Evolutionary conservation across 108 stramenopile genomes (phyloP), one percentile per base, ranked within the genome.

Genomic region (Skeletonema marinoi): DNA sequence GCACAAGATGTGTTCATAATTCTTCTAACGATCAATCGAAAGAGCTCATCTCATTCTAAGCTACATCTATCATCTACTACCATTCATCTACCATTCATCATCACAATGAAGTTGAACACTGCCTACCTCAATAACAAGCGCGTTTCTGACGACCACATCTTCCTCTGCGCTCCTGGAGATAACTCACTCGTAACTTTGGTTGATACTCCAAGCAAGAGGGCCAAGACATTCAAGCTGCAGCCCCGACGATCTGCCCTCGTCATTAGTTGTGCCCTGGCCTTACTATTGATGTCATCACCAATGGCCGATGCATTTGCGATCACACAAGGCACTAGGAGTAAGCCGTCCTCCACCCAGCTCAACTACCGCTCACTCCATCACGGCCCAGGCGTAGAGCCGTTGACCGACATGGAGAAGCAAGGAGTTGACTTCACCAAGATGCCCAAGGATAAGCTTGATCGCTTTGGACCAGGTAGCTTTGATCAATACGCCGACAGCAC

Each of bases 191-290:
- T 25, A 7, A 25, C 19, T 2, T n/a, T 5, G 44, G 54, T 29
- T 2, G 21, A 25, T 56, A 21, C 54, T 56, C 54, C 21, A 10
- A 56, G 16, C 25, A 56, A 56, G 7, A 56, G 25, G 29, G 25
- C 54, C 54, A 56, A 56, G 3, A 56, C 21, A 6, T 56, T 56
- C 54, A 21, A 25, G 54, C 54, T 56, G 6, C n/a, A 51, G 54
- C 25, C 54, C 9, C 54, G 54, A 21, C 54, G 54, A 56, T 29
- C 25, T 56, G 54, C 54, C 25, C 2, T 56, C 65, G 25, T 56
- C 4, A 17, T 17, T 21, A 95, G 90, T 61, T 95, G 92, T 90
- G 83, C 86, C 44, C 11, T 46, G 14, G 44, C 14, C 44, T 12
- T 36, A 36, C 4, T 46, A 46, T 46, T 46, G 3, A 10, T 16